A percentile compares a stretch with the other conserved stretches of the same genome.
phyloP scores from a whole-genome alignment of 805 yeast species.

The Nematodospora valgi region DNA sequence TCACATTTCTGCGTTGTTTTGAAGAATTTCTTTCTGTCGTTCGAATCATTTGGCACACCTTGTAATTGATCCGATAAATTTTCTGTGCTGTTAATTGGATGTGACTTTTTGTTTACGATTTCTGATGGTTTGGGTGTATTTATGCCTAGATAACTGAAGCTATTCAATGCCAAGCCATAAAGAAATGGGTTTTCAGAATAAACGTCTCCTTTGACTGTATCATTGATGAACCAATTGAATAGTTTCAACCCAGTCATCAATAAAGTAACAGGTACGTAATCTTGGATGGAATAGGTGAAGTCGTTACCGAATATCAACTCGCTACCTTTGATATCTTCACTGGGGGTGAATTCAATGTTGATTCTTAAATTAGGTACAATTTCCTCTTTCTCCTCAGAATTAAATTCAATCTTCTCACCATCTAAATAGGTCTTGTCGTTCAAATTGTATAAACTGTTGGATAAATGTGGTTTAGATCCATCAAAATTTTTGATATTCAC shows the following conservation, averaged over 20 bases:
- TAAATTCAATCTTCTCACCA: conserved; percentile 11
- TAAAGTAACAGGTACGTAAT: conserved; percentile 52
- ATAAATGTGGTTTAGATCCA: conserved; percentile 37
- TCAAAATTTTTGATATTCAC: conserved; percentile 47
- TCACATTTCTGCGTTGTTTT: conserved; percentile 34
- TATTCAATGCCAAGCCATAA: conserved; percentile 58
- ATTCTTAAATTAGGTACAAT: conserved; percentile 29
- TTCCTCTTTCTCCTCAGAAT: conserved; percentile 8
- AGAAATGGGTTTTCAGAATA: conserved; percentile 59
- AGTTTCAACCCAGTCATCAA: conserved; percentile 49
- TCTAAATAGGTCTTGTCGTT: conserved; percentile 26
- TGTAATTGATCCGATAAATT: conserved; percentile 15
- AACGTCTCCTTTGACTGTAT: conserved; percentile 62
- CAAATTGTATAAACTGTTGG: conserved; percentile 29
- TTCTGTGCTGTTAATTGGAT: conserved; percentile 17
- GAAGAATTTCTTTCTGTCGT: conserved; percentile 45
- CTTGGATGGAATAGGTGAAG: conserved; percentile 55
- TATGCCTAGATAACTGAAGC: conserved; percentile 47
- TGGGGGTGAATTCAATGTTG: conserved; percentile 41
- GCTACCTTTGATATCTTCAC: conserved; percentile 42
- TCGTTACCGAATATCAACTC: conserved; percentile 69
- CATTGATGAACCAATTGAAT: conserved; percentile 57
- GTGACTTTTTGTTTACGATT: conserved; percentile 1
- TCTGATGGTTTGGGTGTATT: conserved; percentile 10
- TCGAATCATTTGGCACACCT: conserved; percentile 28